phyloP scores from a whole-genome alignment of 2,329 filamentous ascomycete species.

The Colletotrichum navitas region DNA sequence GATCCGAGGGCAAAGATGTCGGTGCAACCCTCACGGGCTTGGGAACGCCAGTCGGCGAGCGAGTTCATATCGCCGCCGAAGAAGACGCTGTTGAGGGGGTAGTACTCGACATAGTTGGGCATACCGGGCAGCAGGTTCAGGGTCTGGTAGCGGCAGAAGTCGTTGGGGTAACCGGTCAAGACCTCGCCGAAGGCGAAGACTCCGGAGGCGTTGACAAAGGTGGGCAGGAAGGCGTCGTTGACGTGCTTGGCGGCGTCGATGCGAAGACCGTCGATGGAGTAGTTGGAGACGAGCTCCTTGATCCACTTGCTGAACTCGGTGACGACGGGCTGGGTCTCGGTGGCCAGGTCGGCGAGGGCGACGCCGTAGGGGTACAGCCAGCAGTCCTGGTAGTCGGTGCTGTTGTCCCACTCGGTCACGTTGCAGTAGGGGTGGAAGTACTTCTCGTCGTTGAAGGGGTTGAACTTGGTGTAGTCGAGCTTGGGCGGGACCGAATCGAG shows the following conservation, averaged over 20 bases:
- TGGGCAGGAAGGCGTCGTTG: constrained; percentile 69
- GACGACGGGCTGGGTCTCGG: constrained; percentile 62
- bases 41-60: constrained; percentile 46
- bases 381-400: constrained; percentile 66
- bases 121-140: constrained; percentile 68
- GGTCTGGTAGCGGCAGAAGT: constrained; percentile 68
- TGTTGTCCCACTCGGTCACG: constrained; percentile 66
- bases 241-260: constrained; percentile 75
- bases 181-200: constrained; percentile 75
- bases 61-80: constrained; percentile 46
- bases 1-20: constrained; percentile 50
- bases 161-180: constrained; percentile 63
- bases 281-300: constrained; percentile 67
- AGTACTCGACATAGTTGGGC: constrained; percentile 70
- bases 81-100: constrained; percentile 44
- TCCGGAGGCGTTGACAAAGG: constrained; percentile 65
- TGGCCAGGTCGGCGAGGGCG: constrained; percentile 73
- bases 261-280: constrained; percentile 71
- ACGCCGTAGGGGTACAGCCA: constrained; percentile 67
- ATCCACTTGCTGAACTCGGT: constrained; percentile 70
- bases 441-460: constrained; percentile 61
- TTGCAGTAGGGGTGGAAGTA: constrained; percentile 74
- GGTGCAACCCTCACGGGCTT: constrained; percentile 36
- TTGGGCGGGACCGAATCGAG: constrained; percentile 58
- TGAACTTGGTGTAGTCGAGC: constrained; percentile 50